Evolutionary conservation across 164 flowering plant species (phyloP), one percentile per base, ranked within the genome.

Genomic region (Vitis rotundifolia): DNA sequence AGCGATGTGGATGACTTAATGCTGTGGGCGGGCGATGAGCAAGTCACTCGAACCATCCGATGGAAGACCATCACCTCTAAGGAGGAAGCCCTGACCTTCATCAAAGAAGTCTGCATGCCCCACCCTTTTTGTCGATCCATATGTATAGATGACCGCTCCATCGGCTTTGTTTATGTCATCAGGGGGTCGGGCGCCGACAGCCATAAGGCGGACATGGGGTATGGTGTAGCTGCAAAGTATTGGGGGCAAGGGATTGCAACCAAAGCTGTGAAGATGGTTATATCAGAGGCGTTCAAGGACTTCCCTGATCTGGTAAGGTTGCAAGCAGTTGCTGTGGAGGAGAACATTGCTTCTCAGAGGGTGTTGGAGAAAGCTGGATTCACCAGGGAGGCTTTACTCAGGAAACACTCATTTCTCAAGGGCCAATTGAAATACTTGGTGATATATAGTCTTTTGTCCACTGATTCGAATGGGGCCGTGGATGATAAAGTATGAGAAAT

Each of bases 301-400:
- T 37, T 76, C 11, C 82, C 83, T 11, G 49, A 67, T 6, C 9
- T 86, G 65, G 68, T 75, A 19, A 78, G 87, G 72, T 22, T 84
- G 57, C 78, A 82, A 50, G 85, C 81, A 9, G 55, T 74, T 58
- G 84, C 68, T 28, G 67, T 53, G 22, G 64, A 56, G 7, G 80
- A 78, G 22, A 85, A 85, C 59, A 58, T 8, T 37, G 84, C 72
- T 3, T 83, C 87, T 12, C 83, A 80, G 58, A 83, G 80, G 70
- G 85, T 86, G 3, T 26, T 86, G 37, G 86, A 86, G 77, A 86
- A 82, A 61, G 78, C 63, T 56, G 86, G 87, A 64, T 86, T 86
- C 48, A 59, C 44, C 5, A 79, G 44, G 66, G 87, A 86, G 49
- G 87, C 80, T 47, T 2, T 84, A 4, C 26, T 84, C 56, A 82